Base-by-base conservation (phyloP, 768 basidiomycete species). In the Lactarius hatsudake region DNA sequence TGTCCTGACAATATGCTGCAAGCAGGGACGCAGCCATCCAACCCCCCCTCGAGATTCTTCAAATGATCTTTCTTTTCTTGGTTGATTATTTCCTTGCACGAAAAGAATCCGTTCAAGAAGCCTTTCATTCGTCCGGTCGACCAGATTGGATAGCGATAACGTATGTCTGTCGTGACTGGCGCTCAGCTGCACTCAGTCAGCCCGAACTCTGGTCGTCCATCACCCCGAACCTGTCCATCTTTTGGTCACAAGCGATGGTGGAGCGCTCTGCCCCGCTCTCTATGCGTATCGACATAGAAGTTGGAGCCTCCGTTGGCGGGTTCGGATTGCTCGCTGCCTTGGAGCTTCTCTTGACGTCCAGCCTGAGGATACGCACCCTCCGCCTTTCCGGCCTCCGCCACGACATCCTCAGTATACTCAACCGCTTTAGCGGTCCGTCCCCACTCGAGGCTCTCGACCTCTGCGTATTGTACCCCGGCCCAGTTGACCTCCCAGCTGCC, bases 221-320 rank as follows among this genome's bases (percentile, higher is more conserved):
- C 61, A 67, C 48, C 13, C 66, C 61, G 0, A 57, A 57, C 0
- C 57, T 67, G n/a, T 59, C 66, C 28, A 23, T 67, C 48, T 59
- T 34, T 3, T 67, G 66, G 66, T 56, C 66, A 12, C 61, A 32
- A 2, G 61, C 61, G 12, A 67, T 67, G 66, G 42, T 67, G 40
- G 58, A 67, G 32, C 66, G 66, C 30, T 67, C 66, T 7, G 18
- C 66, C 7, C 66, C 66, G 20, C 61, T 67, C n/a, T 38, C 57
- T 20, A 43, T 67, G 1, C 66, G 15, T 30, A 23, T 67, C 34
- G 34, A 34, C 2, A 34, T 34, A 1, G 34, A 34, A 9, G 34
- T 34, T 34, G 34, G 34, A 9, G 1, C 8, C 34, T 34, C 34
- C 34, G 9, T 34, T 34, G 34, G 34, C 8, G 34, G 34, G 9